Percentiles rank a stretch among this genome's conserved stretches.
Conservation (phyloP, 257 asterid species). For the Haberlea rhodopensis region DNA sequence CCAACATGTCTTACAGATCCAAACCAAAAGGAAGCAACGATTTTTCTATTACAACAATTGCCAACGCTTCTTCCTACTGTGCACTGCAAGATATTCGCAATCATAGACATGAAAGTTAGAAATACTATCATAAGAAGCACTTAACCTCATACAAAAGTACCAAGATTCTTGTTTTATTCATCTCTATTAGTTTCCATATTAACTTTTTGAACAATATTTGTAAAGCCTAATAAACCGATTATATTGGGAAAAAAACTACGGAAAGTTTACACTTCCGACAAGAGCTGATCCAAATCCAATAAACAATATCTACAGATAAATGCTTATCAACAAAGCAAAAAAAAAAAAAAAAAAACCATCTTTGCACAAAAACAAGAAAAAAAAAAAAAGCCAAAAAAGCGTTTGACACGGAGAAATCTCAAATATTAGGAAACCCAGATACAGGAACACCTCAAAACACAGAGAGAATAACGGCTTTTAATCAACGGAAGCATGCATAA, state of each 20-base stretch:
- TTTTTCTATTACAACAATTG: constrained; percentile 24
- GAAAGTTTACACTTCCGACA: constrained; percentile 18
- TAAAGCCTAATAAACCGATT: constrained; percentile 23
- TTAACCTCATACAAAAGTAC: constrained; percentile 14
- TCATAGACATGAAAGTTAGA: constrained; percentile 7
- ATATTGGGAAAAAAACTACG: neutral
- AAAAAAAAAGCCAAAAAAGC: constrained; percentile 24
- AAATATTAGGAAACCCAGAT: constrained; percentile 35
- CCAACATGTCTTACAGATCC: constrained; percentile 67
- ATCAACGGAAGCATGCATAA: constrained; percentile 38
- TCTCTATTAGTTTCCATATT: constrained; percentile 18
- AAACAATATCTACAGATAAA: constrained; percentile 24
- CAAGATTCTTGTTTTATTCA: constrained; percentile 15
- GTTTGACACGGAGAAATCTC: constrained; percentile 16
- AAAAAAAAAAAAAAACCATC: constrained; percentile 24
- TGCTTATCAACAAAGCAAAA: neutral
- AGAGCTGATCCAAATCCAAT: constrained; percentile 22
- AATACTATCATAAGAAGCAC: neutral
- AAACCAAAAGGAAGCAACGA: constrained; percentile 33
- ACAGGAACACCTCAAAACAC: constrained; percentile 22
- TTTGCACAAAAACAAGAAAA: constrained; percentile 21
- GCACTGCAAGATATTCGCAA: constrained; percentile 34
- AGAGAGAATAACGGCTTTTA: constrained; percentile 31
- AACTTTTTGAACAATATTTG: constrained; percentile 21
- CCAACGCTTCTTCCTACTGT: constrained; percentile 25